Evolutionary conservation across 129 eudicot genomes (phyloP), one percentile per base, ranked within the genome.

Genomic region (Rutidosis leptorrhynchoides): DNA sequence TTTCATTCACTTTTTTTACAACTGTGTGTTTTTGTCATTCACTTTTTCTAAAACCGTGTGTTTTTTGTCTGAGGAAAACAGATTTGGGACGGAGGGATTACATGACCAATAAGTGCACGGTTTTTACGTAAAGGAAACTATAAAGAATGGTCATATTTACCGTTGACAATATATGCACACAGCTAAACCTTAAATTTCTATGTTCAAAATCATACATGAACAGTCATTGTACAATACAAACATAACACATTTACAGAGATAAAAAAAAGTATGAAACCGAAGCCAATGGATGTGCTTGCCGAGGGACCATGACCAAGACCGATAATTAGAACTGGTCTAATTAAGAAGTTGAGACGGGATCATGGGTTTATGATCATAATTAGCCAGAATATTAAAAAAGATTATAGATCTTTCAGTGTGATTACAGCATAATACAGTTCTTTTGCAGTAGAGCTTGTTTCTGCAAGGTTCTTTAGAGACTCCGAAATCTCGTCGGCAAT

Each of bases 361-460:
- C 42, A 69, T 57, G 45, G 56, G 8, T 52, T 10, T 35, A 63
- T 63, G 58, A 53, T 48, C 68, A n/a, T n/a, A n/a, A n/a, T 42
- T 67, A 58, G 22, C 33, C 60, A 65, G 54, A 70, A 64, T 16
- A 24, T 17, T 20, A 29, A 4, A 49, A n/a, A 52, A 53, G 64
- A 23, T 52, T 21, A 71, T 32, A 29, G 48, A 73, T 58, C 62
- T 49, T 79, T 76, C 63, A 29, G 63, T 24, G 65, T 77, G 27
- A 81, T 61, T 22, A 75, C 69, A 32, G 71, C 70, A 70, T n/a
- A n/a, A n/a, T 67, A 65, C 42, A 89, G 73, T 66, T 85, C 81
- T 74, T 66, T 81, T 0, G 94, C 96, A 3, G 79, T 83, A 81
- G 83, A 83, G 67, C 83, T 89, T 37, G 70, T 85, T 65, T 81